Conservation (phyloP, 2,329 filamentous ascomycete species). For the Colletotrichum sp. region DNA sequence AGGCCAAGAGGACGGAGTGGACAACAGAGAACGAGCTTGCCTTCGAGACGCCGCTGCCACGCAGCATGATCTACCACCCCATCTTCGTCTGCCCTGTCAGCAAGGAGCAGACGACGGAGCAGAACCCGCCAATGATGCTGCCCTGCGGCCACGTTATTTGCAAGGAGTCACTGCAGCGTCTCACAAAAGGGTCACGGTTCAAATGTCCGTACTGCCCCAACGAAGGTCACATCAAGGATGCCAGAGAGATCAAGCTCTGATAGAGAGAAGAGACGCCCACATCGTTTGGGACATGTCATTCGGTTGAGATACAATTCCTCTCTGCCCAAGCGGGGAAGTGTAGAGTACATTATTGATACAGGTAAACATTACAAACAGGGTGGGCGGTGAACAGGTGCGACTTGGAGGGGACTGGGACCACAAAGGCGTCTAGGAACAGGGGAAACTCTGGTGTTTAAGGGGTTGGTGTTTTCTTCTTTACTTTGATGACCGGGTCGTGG, state of each 20-base stretch:
- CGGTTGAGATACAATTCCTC: background rate
- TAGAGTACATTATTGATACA: background rate
- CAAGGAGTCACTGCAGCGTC: constrained; percentile 77
- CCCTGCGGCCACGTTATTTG: constrained; percentile 95
- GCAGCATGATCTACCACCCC: constrained; percentile 79
- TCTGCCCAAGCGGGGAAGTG: background rate
- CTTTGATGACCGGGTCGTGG: background rate
- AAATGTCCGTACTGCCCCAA: constrained; percentile 97
- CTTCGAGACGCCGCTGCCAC: constrained; percentile 69
- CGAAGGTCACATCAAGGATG: constrained; percentile 80
- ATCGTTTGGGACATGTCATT: background rate
- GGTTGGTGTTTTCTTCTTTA: background rate
- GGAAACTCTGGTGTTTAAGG: background rate
- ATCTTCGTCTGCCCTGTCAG: constrained; percentile 98
- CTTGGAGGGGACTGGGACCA: background rate
- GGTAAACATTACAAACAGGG: constrained; percentile 21
- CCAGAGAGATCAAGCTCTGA: constrained; percentile 72
- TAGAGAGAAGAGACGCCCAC: background rate
- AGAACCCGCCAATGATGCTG: constrained; percentile 96
- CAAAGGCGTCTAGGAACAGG: background rate
- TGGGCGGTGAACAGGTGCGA: background rate
- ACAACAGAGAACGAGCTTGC: constrained; percentile 90
- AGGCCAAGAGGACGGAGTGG: constrained; percentile 92
- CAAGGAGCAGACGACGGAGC: constrained; percentile 93
- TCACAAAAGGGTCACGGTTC: constrained; percentile 81